Evolutionary conservation across 805 yeast genomes (phyloP).

Genomic region (Metschnikowia proteae): DNA sequence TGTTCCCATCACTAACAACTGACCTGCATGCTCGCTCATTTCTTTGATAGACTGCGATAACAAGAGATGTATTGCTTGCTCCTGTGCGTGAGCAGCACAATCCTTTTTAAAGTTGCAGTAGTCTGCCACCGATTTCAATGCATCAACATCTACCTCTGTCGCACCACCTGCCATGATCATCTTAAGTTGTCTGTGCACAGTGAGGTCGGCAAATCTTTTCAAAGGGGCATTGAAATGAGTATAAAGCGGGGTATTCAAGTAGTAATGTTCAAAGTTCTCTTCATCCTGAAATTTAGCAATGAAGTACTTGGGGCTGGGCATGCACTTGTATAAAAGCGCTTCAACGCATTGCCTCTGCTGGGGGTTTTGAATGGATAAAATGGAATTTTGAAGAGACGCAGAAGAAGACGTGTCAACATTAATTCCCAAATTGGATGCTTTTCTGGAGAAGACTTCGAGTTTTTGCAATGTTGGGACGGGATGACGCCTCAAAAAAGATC

Average conservation of each 20-base stretch:
- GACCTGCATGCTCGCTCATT: constrained; percentile 70
- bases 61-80: constrained; percentile 85
- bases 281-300: constrained; percentile 85
- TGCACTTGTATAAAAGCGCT: constrained; percentile 71
- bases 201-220: constrained; percentile 85
- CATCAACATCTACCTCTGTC: constrained; percentile 52
- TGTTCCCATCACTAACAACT: constrained; percentile 76
- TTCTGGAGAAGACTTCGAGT: constrained; percentile 72
- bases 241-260: constrained; percentile 77
- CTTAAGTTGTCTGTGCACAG: constrained; percentile 90
- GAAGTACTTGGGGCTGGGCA: constrained; percentile 82
- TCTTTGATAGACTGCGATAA: constrained; percentile 80
- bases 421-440: constrained; percentile 62
- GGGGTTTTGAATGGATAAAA: constrained; percentile 59
- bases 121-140: constrained; percentile 78
- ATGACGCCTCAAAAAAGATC: constrained; percentile 83
- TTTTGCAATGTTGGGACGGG: constrained; percentile 78
- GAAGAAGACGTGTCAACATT: constrained; percentile 72
- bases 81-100: constrained; percentile 89
- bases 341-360: constrained; percentile 70
- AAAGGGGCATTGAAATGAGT: constrained; percentile 94
- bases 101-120: constrained; percentile 95
- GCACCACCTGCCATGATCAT: constrained; percentile 45
- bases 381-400: constrained; percentile 65
- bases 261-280: constrained; percentile 73